Evolutionary conservation across 2,329 filamentous ascomycete genomes (phyloP).

Genomic region (Cladophialophora immunda): DNA sequence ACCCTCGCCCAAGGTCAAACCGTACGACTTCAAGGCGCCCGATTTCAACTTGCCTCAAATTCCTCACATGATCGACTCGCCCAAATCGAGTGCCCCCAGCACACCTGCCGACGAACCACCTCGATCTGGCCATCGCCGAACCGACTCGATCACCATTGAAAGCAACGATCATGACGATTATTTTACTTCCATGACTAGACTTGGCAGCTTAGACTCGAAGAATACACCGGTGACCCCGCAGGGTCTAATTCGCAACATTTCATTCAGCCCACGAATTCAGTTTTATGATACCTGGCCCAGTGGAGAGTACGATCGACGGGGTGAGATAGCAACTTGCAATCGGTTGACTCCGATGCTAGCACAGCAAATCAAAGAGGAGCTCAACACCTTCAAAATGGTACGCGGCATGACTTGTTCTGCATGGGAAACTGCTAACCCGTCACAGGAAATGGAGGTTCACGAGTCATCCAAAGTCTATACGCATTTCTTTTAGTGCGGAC

Average conservation of each 20-base stretch:
- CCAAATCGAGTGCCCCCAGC: conserved; percentile 84
- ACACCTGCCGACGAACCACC: conserved; percentile 77
- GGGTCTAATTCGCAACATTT: conserved; percentile 69
- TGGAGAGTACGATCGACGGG: conserved; percentile 93
- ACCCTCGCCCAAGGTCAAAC: conserved; percentile 73
- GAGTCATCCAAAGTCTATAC: conserved; percentile 99
- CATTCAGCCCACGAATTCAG: conserved; percentile 89
- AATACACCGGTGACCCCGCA: conserved; percentile 83
- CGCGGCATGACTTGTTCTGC: conserved; percentile 44
- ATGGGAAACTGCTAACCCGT: conserved; percentile 50
- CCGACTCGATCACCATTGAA: conserved; percentile 75
- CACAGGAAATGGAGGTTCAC: conserved; percentile 98
- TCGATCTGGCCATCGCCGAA: conserved; percentile 67
- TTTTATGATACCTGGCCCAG: conserved; percentile 97
- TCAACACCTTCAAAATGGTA: conserved; percentile 99
- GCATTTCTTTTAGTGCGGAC: conserved; percentile 82
- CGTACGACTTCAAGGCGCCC: conserved; percentile 63
- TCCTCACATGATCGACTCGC: conserved; percentile 75
- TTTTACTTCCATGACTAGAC: conserved; percentile 76
- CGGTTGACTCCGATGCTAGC: conserved; percentile 95
- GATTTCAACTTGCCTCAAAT: conserved; percentile 68
- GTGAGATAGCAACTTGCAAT: conserved; percentile 97
- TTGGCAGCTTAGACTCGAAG: conserved; percentile 75
- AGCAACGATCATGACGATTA: conserved; percentile 96
- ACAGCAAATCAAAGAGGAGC: conserved; percentile 98